phyloP scores from a whole-genome alignment of 345 rosid genomes.

The Eucalyptus curtisii region DNA sequence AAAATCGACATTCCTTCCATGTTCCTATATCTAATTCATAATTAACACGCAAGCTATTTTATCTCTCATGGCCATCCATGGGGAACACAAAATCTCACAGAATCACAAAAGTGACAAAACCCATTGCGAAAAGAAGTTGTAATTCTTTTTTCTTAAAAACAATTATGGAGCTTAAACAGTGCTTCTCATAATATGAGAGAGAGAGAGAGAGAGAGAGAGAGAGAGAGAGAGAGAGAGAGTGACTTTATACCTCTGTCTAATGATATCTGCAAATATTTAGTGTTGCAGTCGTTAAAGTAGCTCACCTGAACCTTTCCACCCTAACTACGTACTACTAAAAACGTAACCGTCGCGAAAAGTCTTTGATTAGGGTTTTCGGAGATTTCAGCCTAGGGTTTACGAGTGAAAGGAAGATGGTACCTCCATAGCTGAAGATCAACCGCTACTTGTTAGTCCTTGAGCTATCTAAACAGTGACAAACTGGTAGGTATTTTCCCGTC shows the following conservation, averaged over 20 bases:
- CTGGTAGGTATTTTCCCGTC: background rate
- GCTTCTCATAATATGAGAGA: conserved; percentile 9
- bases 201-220: background rate
- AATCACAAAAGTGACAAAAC: conserved; percentile 28
- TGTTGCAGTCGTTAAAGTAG: background rate
- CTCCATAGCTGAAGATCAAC: background rate
- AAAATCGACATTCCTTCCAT: background rate
- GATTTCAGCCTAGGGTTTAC: background rate
- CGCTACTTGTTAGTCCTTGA: background rate
- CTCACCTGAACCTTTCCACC: background rate
- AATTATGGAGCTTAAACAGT: conserved; percentile 17
- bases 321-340: background rate
- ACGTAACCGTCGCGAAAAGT: background rate
- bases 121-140: conserved; percentile 2
- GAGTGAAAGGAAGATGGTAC: background rate
- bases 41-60: background rate
- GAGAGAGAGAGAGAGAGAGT: background rate
- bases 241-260: background rate
- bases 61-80: conserved; percentile 5
- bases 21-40: background rate
- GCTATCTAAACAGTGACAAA: background rate
- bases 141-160: background rate
- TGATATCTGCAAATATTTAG: background rate
- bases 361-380: background rate
- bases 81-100: conserved; percentile 49